These are phyloP conservation scores for Eurotiales sp. DNA, from an alignment of 2,329 filamentous ascomycete species.

Conservation along the genomic window DNA sequence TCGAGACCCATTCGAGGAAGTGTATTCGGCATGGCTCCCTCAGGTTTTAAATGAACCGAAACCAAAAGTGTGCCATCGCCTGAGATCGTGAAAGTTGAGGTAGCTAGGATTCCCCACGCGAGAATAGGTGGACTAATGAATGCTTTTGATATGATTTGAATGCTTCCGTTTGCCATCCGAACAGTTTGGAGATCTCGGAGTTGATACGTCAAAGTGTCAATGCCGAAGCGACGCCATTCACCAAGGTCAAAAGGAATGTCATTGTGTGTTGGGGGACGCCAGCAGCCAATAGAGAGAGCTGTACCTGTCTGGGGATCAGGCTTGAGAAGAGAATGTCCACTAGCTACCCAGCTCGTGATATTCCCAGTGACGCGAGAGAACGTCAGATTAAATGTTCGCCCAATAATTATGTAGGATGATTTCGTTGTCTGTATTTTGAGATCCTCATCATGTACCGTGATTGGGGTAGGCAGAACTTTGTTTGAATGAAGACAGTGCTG, in stretches of 20 bases:
- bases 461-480: background rate
- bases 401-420: slow-evolving; percentile 13
- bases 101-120: slow-evolving; percentile 20
- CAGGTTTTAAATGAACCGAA: slow-evolving; percentile 11
- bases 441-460: background rate
- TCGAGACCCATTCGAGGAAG: slow-evolving; percentile 20
- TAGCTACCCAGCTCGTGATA: background rate
- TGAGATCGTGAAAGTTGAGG: slow-evolving; percentile 16
- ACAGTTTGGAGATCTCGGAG: slow-evolving; percentile 12
- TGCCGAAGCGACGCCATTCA: slow-evolving; percentile 25
- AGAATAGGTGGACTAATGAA: slow-evolving; percentile 21
- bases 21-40: slow-evolving; percentile 15
- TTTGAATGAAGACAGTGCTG: background rate
- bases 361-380: slow-evolving; percentile 11
- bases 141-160: slow-evolving; percentile 16
- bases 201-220: background rate
- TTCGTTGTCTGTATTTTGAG: slow-evolving; percentile 4
- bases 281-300: slow-evolving; percentile 21
- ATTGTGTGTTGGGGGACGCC: slow-evolving; percentile 32
- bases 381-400: slow-evolving; percentile 9
- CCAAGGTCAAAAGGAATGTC: slow-evolving; percentile 24
- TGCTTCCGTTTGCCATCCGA: background rate
- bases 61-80: slow-evolving; percentile 15
- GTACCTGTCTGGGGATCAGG: background rate
- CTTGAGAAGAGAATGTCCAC: background rate